Base-by-base conservation (phyloP, 1,139 yeast species). In the Chernovozyma aurita region DNA sequence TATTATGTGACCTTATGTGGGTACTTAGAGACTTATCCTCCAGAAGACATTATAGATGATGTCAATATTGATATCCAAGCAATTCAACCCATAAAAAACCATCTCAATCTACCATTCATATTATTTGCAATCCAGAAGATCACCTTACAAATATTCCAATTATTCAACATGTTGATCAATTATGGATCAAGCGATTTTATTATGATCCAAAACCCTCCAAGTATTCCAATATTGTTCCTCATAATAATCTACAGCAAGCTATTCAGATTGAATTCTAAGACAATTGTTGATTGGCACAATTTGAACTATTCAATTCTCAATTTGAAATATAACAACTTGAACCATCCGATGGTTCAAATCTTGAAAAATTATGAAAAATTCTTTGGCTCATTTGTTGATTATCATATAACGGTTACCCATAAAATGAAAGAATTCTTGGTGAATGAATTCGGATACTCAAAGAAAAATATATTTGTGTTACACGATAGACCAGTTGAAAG, bases 271-370 rank as follows among this genome's bases (percentile, higher is more conserved):
- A 64, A 78, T 4, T 76, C 85, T 2, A 60, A 74, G 48, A 62
- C 92, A 27, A 72, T 92, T 15, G 77, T 94, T 38, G 99, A 94
- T 59, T 94, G 98, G 98, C 99, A 94, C 58, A 94, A 94, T 56
- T 67, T 94, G 48, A 95, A 95, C 36, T 92, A 78, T 59, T 76
- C 95, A 1, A 86, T 94, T 22, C 63, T 94, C 43, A 82, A 84
- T 38, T 58, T 92, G 48, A 78, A 80, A 45, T 77, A 78, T 49
- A 49, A 67, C 4, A 73, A 74, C 45, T 50, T 59, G 34, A 57
- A 52, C 34, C 88, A 86, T 50, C 80, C 82, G 0, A 56, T 86
- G 41, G 95, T 90, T 3, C 59, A 61, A 33, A 30, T 78, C 2
- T 74, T 86, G 48, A 75, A 64, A 44, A 40, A 56, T 12, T 80